Evolutionary conservation across 352 stramenopile species (phyloP).

Genomic region (Globisporangium iwayamae): DNA sequence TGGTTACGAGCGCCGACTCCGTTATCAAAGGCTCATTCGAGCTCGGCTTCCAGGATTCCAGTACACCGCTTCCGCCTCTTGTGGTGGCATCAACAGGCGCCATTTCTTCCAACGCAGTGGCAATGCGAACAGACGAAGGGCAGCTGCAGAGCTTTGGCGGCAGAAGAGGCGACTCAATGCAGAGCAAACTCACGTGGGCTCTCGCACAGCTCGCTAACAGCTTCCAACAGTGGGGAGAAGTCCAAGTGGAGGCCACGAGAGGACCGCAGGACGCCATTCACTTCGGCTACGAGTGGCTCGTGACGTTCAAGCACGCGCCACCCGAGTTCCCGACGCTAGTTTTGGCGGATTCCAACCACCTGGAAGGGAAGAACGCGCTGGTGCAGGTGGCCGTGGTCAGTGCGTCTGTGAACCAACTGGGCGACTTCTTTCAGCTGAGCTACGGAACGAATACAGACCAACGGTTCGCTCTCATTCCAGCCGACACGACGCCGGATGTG

Average conservation of each 20-base stretch:
- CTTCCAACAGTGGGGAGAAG: slow-evolving; percentile 1
- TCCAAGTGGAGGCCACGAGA: slow-evolving; percentile 14
- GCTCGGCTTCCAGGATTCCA: slow-evolving; percentile 22
- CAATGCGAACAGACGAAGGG: slow-evolving; percentile 27
- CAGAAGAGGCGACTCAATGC: slow-evolving; percentile 26
- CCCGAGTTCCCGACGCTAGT: slow-evolving; percentile 25
- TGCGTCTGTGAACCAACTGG: slow-evolving; percentile 18
- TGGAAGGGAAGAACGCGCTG: slow-evolving; percentile 4
- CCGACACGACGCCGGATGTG: slow-evolving; percentile 2
- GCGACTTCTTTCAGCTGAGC: slow-evolving; percentile 20
- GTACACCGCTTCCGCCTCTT: background rate
- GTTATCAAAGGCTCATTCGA: slow-evolving; percentile 21
- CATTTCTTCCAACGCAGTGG: slow-evolving; percentile 35
- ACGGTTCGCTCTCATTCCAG: slow-evolving; percentile 2
- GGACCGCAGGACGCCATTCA: background rate
- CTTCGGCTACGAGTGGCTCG: slow-evolving; percentile 19
- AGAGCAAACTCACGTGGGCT: slow-evolving; percentile 19
- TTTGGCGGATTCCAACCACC: slow-evolving; percentile 2
- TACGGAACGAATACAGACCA: slow-evolving; percentile 1
- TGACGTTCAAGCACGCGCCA: slow-evolving; percentile 28
- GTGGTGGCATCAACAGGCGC: slow-evolving; percentile 11
- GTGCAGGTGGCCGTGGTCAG: slow-evolving; percentile 10
- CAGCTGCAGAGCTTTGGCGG: slow-evolving; percentile 22
- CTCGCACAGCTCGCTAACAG: slow-evolving; percentile 8
- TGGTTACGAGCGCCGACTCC: slow-evolving; percentile 11